Percentiles rank a stretch among this genome's conserved stretches.
Evolutionary conservation across 495 filamentous ascomycete species (phyloP).

Genomic region (Penicillium crystallinum): DNA sequence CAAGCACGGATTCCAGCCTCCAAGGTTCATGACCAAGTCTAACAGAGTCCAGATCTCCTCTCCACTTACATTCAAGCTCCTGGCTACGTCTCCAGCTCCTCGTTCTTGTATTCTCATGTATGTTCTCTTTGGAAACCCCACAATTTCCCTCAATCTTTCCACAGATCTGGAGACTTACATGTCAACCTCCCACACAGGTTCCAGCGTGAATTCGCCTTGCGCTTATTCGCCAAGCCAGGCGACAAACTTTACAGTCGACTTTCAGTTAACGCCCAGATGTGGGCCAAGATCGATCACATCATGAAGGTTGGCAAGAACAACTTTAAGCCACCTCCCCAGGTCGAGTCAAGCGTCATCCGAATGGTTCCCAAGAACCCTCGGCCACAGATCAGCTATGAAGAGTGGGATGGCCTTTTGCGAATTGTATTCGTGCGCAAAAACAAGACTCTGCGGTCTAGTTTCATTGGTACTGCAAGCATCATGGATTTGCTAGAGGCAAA

Average conservation of each 20-base stretch:
- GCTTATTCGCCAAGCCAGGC: slow-evolving; percentile 68
- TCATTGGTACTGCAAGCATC: slow-evolving; percentile 70
- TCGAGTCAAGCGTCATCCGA: slow-evolving; percentile 78
- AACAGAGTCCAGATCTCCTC: slow-evolving; percentile 63
- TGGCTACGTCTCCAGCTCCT: slow-evolving; percentile 70
- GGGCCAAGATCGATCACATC: slow-evolving; percentile 79
- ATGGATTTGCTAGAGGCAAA: slow-evolving; percentile 78
- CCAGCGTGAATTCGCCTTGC: slow-evolving; percentile 72
- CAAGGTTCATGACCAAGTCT: neutral
- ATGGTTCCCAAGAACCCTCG: slow-evolving; percentile 75
- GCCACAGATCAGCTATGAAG: slow-evolving; percentile 83
- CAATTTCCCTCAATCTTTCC: neutral
- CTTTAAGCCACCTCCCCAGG: slow-evolving; percentile 88
- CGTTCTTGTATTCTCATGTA: slow-evolving; percentile 82
- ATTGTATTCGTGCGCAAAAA: slow-evolving; percentile 77
- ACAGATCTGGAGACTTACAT: neutral
- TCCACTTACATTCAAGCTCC: slow-evolving; percentile 84
- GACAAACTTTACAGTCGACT: slow-evolving; percentile 84
- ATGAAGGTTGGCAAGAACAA: slow-evolving; percentile 93
- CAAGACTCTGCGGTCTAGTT: slow-evolving; percentile 70
- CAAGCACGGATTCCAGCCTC: neutral
- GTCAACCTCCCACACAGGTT: slow-evolving; percentile 17
- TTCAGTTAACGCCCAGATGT: slow-evolving; percentile 91
- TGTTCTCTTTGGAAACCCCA: slow-evolving; percentile 19
- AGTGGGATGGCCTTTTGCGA: slow-evolving; percentile 87